Base-by-base conservation (phyloP, 2,329 filamentous ascomycete species). In the Fusarium praegraminearum region DNA sequence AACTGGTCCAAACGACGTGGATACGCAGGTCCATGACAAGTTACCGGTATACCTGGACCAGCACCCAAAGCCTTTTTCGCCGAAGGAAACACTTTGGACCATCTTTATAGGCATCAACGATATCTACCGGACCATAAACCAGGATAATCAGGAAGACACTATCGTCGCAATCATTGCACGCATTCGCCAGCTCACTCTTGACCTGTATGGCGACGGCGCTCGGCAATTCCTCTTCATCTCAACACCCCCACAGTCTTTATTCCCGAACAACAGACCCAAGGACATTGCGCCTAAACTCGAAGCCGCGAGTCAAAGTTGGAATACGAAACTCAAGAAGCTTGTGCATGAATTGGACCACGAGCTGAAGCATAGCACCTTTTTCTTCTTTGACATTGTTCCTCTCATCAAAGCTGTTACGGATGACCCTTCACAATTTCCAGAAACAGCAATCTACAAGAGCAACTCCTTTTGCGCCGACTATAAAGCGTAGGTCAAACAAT, bases 61-160 rank as follows among this genome's bases (percentile, higher is more conserved):
- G 11, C 38, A 59, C 6, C 43, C 33, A 4, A 35, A 13, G 1
- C 24, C 50, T 11, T 65, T 65, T 32, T 11, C 49, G 2, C 47
- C 47, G 0, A 60, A 43, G 5, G 32, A 30, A 30, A 65, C 61
- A 0, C 54, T 65, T 0, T 65, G 50, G 44, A 46, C 54, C 12
- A 3, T 65, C 0, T 65, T 65, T 7, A 65, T 65, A 22, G 62
- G 62, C 2, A 65, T 65, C 18, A 65, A 65, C 22, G 62, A 65
- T 7, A 65, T 65, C 24, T 65, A 65, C 16, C 54, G 62, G 18
- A 65, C 62, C 3, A 65, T 65, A 20, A 46, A 35, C 16, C 22
- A 65, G 3, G 36, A 28, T 1, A 7, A 60, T 13, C 62, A 65
- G 4, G 33, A 54, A 20, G 32, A 60, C 1, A 49, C 24, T 0